These are phyloP conservation scores for Fusarium sp. DNA, from an alignment of 2,329 filamentous ascomycete genomes.

Conservation along the genomic window DNA sequence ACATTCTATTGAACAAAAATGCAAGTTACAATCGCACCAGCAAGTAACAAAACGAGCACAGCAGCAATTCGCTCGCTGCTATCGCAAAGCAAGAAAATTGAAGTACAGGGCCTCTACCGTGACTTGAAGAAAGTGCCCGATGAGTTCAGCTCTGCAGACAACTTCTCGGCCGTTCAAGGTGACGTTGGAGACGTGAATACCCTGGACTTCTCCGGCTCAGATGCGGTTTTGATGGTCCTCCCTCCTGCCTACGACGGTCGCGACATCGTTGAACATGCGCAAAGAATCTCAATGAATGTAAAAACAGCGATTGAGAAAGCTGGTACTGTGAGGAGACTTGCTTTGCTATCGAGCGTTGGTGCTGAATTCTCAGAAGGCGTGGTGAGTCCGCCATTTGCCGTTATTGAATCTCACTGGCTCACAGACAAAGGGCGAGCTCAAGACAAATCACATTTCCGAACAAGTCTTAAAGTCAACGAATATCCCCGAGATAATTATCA, in stretches of 20 bases:
- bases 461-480: slow-evolving; percentile 25
- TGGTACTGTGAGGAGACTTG: slow-evolving; percentile 45
- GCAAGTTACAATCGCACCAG: slow-evolving; percentile 46
- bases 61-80: slow-evolving; percentile 49
- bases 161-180: slow-evolving; percentile 47
- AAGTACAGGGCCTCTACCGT: slow-evolving; percentile 32
- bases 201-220: slow-evolving; percentile 48
- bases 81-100: neutral
- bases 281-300: slow-evolving; percentile 45
- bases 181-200: slow-evolving; percentile 46
- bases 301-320: slow-evolving; percentile 44
- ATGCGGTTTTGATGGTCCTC: slow-evolving; percentile 50
- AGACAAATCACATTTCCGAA: slow-evolving; percentile 52
- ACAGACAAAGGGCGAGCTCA: slow-evolving; percentile 50
- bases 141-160: slow-evolving; percentile 41
- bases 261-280: slow-evolving; percentile 39
- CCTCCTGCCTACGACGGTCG: slow-evolving; percentile 45
- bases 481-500: slow-evolving; percentile 46
- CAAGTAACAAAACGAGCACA: slow-evolving; percentile 48
- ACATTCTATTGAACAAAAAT: neutral
- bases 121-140: slow-evolving; percentile 44
- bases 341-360: slow-evolving; percentile 49
- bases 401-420: neutral
- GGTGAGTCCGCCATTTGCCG: slow-evolving; percentile 32
- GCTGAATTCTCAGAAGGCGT: slow-evolving; percentile 50